Evolutionary conservation across 2,329 filamentous ascomycete species (phyloP).

Genomic region (Trichoderma pleuroti): DNA sequence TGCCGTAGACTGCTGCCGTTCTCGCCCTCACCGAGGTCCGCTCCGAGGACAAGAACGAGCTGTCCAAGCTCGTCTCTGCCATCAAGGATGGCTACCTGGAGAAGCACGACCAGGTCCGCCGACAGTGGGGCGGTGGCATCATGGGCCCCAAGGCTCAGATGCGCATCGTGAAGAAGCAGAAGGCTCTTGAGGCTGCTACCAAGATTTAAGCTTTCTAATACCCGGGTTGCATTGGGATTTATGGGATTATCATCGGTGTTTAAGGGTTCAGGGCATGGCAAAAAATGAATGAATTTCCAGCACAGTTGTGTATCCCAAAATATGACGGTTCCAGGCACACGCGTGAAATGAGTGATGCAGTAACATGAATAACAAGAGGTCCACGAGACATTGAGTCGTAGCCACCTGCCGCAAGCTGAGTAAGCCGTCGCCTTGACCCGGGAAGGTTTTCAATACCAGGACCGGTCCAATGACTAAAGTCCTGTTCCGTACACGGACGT

Average conservation of each 20-base stretch:
- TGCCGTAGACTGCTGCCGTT: slow-evolving; percentile 84
- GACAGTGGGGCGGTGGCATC: slow-evolving; percentile 99
- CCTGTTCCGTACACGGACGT: not conserved
- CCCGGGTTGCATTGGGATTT: slow-evolving; percentile 40
- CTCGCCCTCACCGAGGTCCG: slow-evolving; percentile 95
- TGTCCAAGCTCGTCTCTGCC: slow-evolving; percentile 91
- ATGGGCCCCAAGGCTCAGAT: slow-evolving; percentile 93
- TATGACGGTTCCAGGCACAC: not conserved
- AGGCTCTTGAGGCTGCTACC: slow-evolving; percentile 90
- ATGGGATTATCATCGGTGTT: slow-evolving; percentile 38
- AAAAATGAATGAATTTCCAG: slow-evolving; percentile 42
- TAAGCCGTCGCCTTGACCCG: not conserved
- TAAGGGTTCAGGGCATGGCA: slow-evolving; percentile 40
- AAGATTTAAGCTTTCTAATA: slow-evolving; percentile 74
- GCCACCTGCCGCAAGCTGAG: not conserved
- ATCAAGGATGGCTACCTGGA: slow-evolving; percentile 98
- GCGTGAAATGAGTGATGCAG: slow-evolving; percentile 11
- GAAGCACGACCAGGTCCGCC: slow-evolving; percentile 87
- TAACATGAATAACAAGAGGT: not conserved
- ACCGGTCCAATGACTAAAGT: not conserved
- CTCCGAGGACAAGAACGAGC: slow-evolving; percentile 96
- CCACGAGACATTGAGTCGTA: not conserved
- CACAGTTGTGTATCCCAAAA: slow-evolving; percentile 27
- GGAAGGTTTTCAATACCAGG: not conserved
- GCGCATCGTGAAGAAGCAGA: slow-evolving; percentile 78